Percentiles rank a stretch among this genome's conserved stretches.
Conservation (phyloP, 225 moss, liverwort and hornwort genomes). For the Marchantia paleacea region DNA sequence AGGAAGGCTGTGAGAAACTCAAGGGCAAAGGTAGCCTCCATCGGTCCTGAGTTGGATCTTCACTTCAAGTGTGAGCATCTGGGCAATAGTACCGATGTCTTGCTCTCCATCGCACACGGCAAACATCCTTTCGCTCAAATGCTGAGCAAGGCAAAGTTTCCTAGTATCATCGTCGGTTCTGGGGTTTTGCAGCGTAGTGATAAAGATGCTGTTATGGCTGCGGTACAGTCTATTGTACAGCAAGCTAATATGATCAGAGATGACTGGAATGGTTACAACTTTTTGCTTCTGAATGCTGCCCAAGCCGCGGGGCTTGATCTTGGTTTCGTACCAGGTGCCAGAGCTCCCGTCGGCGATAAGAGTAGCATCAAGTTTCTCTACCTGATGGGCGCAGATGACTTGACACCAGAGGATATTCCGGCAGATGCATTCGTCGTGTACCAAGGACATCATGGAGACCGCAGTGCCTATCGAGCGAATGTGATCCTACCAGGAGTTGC, state of each 20-base stretch:
- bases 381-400: constrained; percentile 83
- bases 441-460: constrained; percentile 96
- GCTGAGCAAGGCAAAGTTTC: constrained; percentile 66
- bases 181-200: constrained; percentile 71
- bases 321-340: constrained; percentile 74
- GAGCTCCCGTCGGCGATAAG: constrained; percentile 52
- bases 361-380: constrained; percentile 64
- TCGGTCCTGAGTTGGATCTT: constrained; percentile 69
- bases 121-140: constrained; percentile 71
- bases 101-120: constrained; percentile 70
- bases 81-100: constrained; percentile 58
- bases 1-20: constrained; percentile 71
- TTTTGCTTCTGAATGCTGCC: constrained; percentile 78
- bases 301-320: constrained; percentile 91
- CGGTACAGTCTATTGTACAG: constrained; percentile 65
- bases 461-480: constrained; percentile 85
- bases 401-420: constrained; percentile 75
- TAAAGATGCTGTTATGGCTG: constrained; percentile 68
- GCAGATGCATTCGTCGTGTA: constrained; percentile 85
- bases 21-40: constrained; percentile 63
- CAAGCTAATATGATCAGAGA: constrained; percentile 61
- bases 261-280: constrained; percentile 90
- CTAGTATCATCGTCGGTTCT: constrained; percentile 76
- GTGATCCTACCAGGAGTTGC: constrained; percentile 87
- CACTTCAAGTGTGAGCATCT: constrained; percentile 70